Percentiles rank a stretch among this genome's conserved stretches.
Conservation (phyloP, 2,329 filamentous ascomycete genomes). For the Tolypocladium pustulatum region DNA sequence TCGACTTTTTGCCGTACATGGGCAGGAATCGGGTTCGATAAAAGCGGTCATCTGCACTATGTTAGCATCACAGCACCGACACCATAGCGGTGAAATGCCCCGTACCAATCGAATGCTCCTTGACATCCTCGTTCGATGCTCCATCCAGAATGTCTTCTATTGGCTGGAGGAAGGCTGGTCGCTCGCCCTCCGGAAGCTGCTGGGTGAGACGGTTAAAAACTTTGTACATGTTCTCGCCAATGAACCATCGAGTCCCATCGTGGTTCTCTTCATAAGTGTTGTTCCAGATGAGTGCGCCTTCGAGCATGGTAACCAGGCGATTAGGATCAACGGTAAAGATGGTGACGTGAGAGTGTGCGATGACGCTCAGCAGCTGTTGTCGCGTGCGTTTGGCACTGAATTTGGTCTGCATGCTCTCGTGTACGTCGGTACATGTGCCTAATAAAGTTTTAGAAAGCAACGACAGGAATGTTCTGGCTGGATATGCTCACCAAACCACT, state of each 20-base stretch:
- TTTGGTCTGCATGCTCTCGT: slow-evolving; percentile 61
- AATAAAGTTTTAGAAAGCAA: not conserved
- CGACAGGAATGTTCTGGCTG: not conserved
- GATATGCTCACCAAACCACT: slow-evolving; percentile 55
- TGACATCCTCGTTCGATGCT: slow-evolving; percentile 45
- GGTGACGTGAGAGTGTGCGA: slow-evolving; percentile 65
- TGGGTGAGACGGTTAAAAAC: slow-evolving; percentile 46
- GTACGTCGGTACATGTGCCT: slow-evolving; percentile 66
- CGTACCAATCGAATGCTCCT: slow-evolving; percentile 50
- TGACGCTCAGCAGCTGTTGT: slow-evolving; percentile 62
- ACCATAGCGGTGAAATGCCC: not conserved
- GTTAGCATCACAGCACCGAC: not conserved
- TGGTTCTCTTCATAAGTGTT: slow-evolving; percentile 26
- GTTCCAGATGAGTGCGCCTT: slow-evolving; percentile 54
- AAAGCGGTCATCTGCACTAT: slow-evolving; percentile 45
- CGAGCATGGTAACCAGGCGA: slow-evolving; percentile 54
- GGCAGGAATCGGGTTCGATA: slow-evolving; percentile 65
- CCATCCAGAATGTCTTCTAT: slow-evolving; percentile 58
- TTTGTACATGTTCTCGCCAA: slow-evolving; percentile 54
- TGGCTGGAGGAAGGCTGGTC: slow-evolving; percentile 40
- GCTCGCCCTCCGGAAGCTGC: slow-evolving; percentile 29
- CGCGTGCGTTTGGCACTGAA: slow-evolving; percentile 54
- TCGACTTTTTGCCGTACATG: slow-evolving; percentile 44
- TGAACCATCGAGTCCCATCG: slow-evolving; percentile 33
- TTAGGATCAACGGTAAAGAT: slow-evolving; percentile 62